Base-by-base conservation (phyloP, 805 yeast species). In the Tetrapisispora arboricola region DNA sequence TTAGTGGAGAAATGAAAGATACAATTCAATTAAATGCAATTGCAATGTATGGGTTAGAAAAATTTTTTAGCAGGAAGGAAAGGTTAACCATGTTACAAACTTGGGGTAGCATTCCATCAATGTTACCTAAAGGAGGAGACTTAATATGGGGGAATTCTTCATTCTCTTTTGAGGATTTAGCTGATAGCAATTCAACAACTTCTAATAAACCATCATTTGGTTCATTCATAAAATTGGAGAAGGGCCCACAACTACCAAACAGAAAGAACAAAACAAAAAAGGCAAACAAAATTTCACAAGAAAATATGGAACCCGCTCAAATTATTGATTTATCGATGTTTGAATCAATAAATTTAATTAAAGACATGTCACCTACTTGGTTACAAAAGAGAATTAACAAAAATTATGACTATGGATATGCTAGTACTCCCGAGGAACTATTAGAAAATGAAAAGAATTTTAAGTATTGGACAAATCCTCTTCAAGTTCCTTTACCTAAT, bases 1-100 rank as follows among this genome's bases (percentile, higher is more conserved):
- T 92, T n/a, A 84, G 95, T 13, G 98, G 98, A 13, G 98, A 92
- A 63, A 92, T 92, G 97, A 85, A 80, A 60, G 98, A 92, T 60
- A 92, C 98, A 0, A 94, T 94, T 24, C 95, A 90, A 55, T 68
- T 92, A 58, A 92, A 92, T 59, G 81, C 92, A 3, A 64, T 90
- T 45, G 98, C 97, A 0, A 86, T 90, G 48, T 86, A 84, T 54
- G 98, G 96, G 1, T 71, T 92, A 42, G 98, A 92, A 57, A 86
- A 84, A 64, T 92, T 92, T 63, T 87, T 92, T 61, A 81, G 92
- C 39, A 74, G 95, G 57, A 74, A 76, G 45, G 98, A 90, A 63
- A 74, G 98, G 49, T 76, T 86, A 6, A 94, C 85, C 46, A 70
- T 92, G 82, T 58, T 87, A 37, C 71, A 86, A 47, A 71, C 90